A percentile compares a stretch with the other conserved stretches of the same genome.
Evolutionary conservation across 306 rosid genomes (phyloP).

Genomic region (Hylodesmum podocarpum): DNA sequence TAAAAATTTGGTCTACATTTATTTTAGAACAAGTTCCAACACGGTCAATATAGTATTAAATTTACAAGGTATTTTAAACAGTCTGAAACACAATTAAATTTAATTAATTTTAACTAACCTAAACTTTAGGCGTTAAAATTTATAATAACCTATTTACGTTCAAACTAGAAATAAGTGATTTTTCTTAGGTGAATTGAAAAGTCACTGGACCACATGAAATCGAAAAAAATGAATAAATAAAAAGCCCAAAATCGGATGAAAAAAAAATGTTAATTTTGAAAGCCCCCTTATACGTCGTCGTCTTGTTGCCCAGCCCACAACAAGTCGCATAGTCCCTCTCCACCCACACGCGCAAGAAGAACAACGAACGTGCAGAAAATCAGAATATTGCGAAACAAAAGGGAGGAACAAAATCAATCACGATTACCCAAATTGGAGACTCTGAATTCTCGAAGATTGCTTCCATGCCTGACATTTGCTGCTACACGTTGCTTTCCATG

Average conservation of each 20-base stretch:
- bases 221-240: conserved; percentile 2
- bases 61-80: neutral
- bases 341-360: conserved; percentile 30
- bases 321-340: conserved; percentile 56
- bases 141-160: neutral
- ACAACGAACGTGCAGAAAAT: conserved; percentile 16
- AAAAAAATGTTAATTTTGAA: conserved; percentile 3
- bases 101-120: neutral
- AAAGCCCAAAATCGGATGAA: conserved; percentile 60
- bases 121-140: neutral
- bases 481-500: conserved; percentile 40
- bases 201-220: neutral
- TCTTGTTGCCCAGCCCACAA: conserved; percentile 75
- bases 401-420: conserved; percentile 17
- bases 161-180: neutral
- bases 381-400: conserved; percentile 5
- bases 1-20: too few species aligned
- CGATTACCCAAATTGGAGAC: conserved; percentile 33
- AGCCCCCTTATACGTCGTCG: conserved; percentile 63
- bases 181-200: neutral
- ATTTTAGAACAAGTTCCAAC: too few species aligned
- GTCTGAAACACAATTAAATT: neutral
- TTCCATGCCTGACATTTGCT: conserved; percentile 63
- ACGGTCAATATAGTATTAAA: too few species aligned
- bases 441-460: conserved; percentile 25